Evolutionary conservation across 2,329 filamentous ascomycete species (phyloP).

Genomic region (Simplicillium aogashimaense): DNA sequence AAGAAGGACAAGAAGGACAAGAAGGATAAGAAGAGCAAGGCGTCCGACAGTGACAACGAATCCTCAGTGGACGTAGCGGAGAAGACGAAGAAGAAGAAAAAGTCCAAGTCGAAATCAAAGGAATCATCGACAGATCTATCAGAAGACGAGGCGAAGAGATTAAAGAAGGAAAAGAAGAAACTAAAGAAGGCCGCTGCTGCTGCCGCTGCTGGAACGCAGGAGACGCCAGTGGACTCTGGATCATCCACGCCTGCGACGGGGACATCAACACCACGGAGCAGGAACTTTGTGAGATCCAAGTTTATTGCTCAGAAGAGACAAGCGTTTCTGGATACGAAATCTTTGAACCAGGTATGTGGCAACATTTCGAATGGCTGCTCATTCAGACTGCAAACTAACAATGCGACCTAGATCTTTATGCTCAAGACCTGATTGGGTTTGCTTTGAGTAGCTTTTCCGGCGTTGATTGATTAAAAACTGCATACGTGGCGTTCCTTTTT

Average conservation of each 20-base stretch:
- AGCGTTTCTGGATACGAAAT: conserved; percentile 70
- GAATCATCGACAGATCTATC: conserved; percentile 12
- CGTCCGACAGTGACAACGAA: conserved; percentile 13
- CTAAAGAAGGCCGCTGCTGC: conserved; percentile 22
- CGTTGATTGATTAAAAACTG: too few relatives aligned
- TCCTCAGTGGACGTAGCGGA: conserved; percentile 12
- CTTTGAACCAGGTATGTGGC: conserved; percentile 68
- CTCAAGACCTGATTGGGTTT: conserved; percentile 33
- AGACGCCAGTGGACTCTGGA: conserved; percentile 18
- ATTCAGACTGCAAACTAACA: conserved; percentile 11
- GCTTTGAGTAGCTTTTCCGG: neutral
- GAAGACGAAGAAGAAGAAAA: conserved; percentile 21
- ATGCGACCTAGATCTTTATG: conserved; percentile 52
- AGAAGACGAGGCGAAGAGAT: conserved; percentile 26
- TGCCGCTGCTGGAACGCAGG: conserved; percentile 13
- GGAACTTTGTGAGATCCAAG: conserved; percentile 67
- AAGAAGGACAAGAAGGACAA: conserved; percentile 18
- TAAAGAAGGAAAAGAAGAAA: conserved; percentile 41
- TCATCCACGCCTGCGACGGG: conserved; percentile 27
- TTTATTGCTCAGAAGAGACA: conserved; percentile 84
- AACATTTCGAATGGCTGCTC: neutral
- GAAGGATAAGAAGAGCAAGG: conserved; percentile 19
- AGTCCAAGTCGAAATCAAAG: conserved; percentile 19
- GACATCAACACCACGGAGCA: conserved; percentile 39
- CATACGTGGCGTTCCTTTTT: too few relatives aligned